Base-by-base conservation (phyloP, 352 stramenopile species). In the Phytophthora cryptogea region DNA sequence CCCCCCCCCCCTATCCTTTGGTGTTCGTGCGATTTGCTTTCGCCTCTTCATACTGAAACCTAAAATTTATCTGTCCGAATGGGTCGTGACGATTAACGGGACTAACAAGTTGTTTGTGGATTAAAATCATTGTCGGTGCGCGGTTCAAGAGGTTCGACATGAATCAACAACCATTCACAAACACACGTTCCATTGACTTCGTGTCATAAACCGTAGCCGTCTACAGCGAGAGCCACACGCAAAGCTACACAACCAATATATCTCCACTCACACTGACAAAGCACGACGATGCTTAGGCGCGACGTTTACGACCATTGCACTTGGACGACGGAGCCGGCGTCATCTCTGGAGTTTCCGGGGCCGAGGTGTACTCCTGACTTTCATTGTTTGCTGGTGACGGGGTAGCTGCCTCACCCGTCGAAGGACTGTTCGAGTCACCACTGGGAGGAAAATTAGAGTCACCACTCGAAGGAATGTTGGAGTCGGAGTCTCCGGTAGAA, bases 261-360 rank as follows among this genome's bases (percentile, higher is more conserved):
- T 54, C 17, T 23, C 0, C 46, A 55, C 46, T 65, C 60, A 59
- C 40, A 69, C 47, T 59, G 46, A 40, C 30, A 48, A 39, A 47
- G 17, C 51, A 46, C 13, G 2, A 17, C 2, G 13, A 37, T 51
- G 28, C 54, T 50, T 65, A 69, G 40, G 59, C 50, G 37, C 60
- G 60, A 40, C 46, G 60, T 31, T 60, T 69, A 13, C 54, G 53
- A 5, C 60, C 60, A 11, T 64, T 69, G 47, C 60, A 69, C 48
- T 69, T 69, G 54, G 54, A 64, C 20, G 54, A 65, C 20, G 60
- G 54, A 10, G 54, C 54, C 7, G 54, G 60, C 8, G 60, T 69
- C n/a, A 65, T 43, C 41, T 69, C 46, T 3, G 60, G 60, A 11
- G 60, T 65, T 2, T 65, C 61, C 0, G 51, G 39, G 9, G 39